These are phyloP conservation scores for Tylopilus sp. DNA, from an alignment of 1,284 basidiomycete genomes.

Conservation along the genomic window DNA sequence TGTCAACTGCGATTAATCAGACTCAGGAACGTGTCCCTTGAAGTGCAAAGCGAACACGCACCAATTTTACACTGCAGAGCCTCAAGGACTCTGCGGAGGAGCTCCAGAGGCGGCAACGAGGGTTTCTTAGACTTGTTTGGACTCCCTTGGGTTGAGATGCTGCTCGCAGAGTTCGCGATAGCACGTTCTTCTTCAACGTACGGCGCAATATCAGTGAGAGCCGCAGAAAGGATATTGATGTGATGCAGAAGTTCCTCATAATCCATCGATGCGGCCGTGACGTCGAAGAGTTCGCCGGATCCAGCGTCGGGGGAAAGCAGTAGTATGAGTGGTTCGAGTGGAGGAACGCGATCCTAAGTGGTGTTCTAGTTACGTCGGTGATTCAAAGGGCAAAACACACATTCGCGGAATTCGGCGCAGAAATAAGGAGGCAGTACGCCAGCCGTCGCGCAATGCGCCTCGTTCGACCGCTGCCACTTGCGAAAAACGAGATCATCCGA, in stretches of 20 bases:
- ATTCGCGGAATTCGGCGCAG: constrained; percentile 28
- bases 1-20: constrained; percentile 49
- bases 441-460: constrained; percentile 54
- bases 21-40: not conserved
- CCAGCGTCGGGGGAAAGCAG: constrained; percentile 36
- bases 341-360: constrained; percentile 39
- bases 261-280: constrained; percentile 45
- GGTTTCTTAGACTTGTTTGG: constrained; percentile 36
- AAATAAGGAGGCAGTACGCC: constrained; percentile 45
- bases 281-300: constrained; percentile 41
- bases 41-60: constrained; percentile 31
- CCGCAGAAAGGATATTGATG: constrained; percentile 52
- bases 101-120: constrained; percentile 41
- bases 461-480: constrained; percentile 46
- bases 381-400: constrained; percentile 20
- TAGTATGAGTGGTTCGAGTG: constrained; percentile 43
- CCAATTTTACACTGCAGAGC: constrained; percentile 59
- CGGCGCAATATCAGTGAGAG: constrained; percentile 51
- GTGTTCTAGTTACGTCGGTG: not conserved
- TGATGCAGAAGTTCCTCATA: constrained; percentile 55
- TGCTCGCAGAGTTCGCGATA: constrained; percentile 16
- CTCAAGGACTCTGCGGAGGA: constrained; percentile 46
- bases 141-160: constrained; percentile 21
- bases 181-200: constrained; percentile 50
- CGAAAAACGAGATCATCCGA: constrained; percentile 49